Evolutionary conservation across 1,284 basidiomycete genomes (phyloP).

Genomic region (Singerocomus rubriflavus): DNA sequence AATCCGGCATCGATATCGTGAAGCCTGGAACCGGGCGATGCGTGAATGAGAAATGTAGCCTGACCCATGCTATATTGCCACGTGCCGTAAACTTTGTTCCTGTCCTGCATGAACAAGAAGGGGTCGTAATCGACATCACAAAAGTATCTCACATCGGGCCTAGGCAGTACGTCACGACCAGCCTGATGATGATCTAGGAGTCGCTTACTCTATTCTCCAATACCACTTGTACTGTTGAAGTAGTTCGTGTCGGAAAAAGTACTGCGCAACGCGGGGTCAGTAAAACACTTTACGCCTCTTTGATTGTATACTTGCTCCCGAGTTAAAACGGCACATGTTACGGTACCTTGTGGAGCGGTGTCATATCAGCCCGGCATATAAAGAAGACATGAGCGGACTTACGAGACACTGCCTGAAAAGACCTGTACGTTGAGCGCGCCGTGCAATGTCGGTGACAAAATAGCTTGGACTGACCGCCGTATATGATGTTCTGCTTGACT

Average conservation of each 20-base stretch:
- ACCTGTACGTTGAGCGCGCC: background rate
- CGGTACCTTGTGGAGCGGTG: conserved; percentile 45
- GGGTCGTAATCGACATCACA: conserved; percentile 80
- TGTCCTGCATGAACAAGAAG: conserved; percentile 75
- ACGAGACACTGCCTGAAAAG: conserved; percentile 50
- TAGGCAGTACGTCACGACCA: conserved; percentile 24
- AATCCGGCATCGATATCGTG: conserved; percentile 77
- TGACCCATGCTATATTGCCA: background rate
- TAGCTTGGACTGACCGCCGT: conserved; percentile 47
- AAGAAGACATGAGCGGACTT: conserved; percentile 24
- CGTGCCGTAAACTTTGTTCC: conserved; percentile 69
- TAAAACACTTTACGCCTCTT: background rate
- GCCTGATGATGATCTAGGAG: conserved; percentile 7
- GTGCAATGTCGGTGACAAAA: background rate
- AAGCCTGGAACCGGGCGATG: conserved; percentile 48
- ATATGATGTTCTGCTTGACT: conserved; percentile 63
- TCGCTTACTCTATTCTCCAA: conserved; percentile 67
- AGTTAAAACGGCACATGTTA: conserved; percentile 84
- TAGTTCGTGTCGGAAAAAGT: conserved; percentile 76
- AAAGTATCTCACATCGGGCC: conserved; percentile 72
- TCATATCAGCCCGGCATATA: conserved; percentile 6
- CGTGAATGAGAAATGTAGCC: background rate
- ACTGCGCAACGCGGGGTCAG: conserved; percentile 39
- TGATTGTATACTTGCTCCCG: conserved; percentile 54
- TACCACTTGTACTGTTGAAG: conserved; percentile 77